Percentiles rank a stretch among this genome's conserved stretches.
phyloP scores from a whole-genome alignment of 73 alveolate species.

The Effrenium voratum region DNA sequence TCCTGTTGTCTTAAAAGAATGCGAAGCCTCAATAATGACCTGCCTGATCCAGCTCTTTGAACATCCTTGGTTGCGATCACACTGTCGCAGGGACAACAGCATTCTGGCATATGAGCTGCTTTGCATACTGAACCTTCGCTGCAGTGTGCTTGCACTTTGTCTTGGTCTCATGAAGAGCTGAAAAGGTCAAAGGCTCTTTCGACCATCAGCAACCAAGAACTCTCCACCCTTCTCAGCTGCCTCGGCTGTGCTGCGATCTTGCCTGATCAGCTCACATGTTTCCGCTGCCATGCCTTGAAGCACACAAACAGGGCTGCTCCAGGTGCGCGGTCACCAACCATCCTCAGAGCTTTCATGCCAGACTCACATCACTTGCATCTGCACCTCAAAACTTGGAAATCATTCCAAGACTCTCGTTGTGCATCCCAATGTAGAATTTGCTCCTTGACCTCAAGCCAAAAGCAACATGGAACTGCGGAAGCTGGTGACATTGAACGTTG shows the following conservation, averaged over 20 bases:
- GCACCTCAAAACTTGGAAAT: neutral
- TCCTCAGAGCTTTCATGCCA: neutral
- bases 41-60: constrained; percentile 89
- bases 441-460: constrained; percentile 55
- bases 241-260: neutral
- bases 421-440: constrained; percentile 93
- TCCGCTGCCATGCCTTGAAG: constrained; percentile 34
- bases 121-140: neutral
- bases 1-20: too few species aligned
- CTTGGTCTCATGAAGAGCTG: too few species aligned
- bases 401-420: constrained; percentile 60
- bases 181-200: constrained; percentile 30
- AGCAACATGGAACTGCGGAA: too few species aligned
- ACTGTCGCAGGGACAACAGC: neutral
- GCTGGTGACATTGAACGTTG: too few species aligned
- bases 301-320: constrained; percentile 86
- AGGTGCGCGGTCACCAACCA: constrained; percentile 88
- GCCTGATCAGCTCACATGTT: neutral
- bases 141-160: neutral
- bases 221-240: constrained; percentile 91
- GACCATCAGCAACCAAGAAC: constrained; percentile 88
- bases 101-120: neutral
- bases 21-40: too few species aligned
- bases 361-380: neutral
- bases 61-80: constrained; percentile 21